Conservation (phyloP, 1,284 basidiomycete genomes). For the Blastosporella zonata region DNA sequence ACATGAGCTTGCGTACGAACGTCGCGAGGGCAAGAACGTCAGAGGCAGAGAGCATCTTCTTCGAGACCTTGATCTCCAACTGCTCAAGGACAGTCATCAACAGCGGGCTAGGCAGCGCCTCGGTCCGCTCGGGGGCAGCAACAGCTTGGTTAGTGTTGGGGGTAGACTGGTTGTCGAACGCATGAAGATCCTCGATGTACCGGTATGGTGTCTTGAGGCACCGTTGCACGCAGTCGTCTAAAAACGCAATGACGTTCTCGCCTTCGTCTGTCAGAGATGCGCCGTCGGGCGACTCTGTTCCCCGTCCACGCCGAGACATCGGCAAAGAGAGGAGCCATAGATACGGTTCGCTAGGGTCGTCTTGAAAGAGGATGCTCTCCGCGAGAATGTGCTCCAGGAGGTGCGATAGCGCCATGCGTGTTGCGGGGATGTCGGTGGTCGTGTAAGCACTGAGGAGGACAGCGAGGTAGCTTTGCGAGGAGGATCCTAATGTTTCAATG, state of each 20-base stretch:
- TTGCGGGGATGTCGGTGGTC: conserved; percentile 46
- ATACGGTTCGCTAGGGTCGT: conserved; percentile 68
- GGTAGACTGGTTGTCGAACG: conserved; percentile 33
- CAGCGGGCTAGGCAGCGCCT: conserved; percentile 62
- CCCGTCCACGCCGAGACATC: conserved; percentile 31
- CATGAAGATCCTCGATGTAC: conserved; percentile 75
- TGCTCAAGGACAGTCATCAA: conserved; percentile 79
- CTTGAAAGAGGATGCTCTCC: conserved; percentile 78
- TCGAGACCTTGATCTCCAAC: conserved; percentile 57
- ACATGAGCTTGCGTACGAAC: conserved; percentile 61
- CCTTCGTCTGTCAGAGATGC: conserved; percentile 56
- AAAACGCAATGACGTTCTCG: conserved; percentile 63
- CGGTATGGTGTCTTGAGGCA: conserved; percentile 83
- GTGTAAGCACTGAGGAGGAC: conserved; percentile 66
- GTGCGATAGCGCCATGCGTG: conserved; percentile 51
- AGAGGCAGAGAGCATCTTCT: conserved; percentile 50
- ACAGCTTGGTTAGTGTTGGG: not conserved
- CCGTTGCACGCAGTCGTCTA: conserved; percentile 87
- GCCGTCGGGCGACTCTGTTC: conserved; percentile 46
- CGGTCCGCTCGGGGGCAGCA: conserved; percentile 22
- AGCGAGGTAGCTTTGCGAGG: conserved; percentile 55
- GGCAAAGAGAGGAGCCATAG: conserved; percentile 75
- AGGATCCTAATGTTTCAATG: conserved; percentile 30
- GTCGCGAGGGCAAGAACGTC: conserved; percentile 61
- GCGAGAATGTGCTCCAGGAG: conserved; percentile 65